A percentile compares a stretch with the other conserved stretches of the same genome.
These are phyloP conservation scores for Oryza nivara DNA, from an alignment of 176 grass and related monocot species.

Conservation along the genomic window DNA sequence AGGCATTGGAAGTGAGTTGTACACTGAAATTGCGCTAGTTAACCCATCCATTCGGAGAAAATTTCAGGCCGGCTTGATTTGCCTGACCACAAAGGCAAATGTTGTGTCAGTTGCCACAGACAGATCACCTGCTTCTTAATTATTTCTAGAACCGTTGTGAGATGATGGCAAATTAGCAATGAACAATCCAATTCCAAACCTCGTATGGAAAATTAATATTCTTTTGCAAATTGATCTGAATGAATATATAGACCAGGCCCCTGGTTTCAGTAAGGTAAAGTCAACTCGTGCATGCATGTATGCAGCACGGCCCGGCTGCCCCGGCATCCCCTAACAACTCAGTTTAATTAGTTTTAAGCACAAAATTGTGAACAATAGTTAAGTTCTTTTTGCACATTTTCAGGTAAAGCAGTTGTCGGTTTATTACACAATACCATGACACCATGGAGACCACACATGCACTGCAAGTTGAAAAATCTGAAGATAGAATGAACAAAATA, in stretches of 20 bases:
- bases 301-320: background rate
- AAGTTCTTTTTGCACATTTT: constrained; percentile 5
- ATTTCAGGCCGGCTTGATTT: background rate
- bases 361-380: background rate
- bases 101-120: background rate
- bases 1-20: background rate
- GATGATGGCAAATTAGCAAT: background rate
- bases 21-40: constrained; percentile 17
- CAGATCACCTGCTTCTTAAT: background rate
- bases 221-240: background rate
- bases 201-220: background rate
- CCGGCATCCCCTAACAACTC: constrained; percentile 45
- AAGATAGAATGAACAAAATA: background rate
- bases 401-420: background rate
- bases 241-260: constrained; percentile 19
- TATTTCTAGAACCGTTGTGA: background rate
- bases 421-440: constrained; percentile 38
- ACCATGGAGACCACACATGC: background rate
- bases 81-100: background rate
- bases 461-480: constrained; percentile 28
- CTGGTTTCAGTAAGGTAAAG: constrained; percentile 27
- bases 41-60: constrained; percentile 5
- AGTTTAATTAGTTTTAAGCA: constrained; percentile 29
- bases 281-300: constrained; percentile 35
- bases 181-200: constrained; percentile 3